A percentile compares a stretch with the other conserved stretches of the same genome.
Conservation (phyloP, 2,329 filamentous ascomycete genomes). For the Cladosporium sp. region DNA sequence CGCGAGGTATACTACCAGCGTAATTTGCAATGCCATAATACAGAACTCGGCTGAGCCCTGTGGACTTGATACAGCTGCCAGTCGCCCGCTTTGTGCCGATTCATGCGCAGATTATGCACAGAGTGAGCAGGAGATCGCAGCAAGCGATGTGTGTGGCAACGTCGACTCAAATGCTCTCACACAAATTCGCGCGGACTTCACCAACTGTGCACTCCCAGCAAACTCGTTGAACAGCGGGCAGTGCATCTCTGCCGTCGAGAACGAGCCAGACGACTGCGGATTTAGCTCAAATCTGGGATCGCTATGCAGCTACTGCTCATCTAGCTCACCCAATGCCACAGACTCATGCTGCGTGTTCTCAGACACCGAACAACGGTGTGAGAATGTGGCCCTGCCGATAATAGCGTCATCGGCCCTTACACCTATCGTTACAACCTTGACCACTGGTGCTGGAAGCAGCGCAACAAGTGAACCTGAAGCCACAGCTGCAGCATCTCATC, state of each 20-base stretch:
- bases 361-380: conserved; percentile 68
- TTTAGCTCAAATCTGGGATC: conserved; percentile 68
- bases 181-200: conserved; percentile 88
- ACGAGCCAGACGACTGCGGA: conserved; percentile 85
- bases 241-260: conserved; percentile 72
- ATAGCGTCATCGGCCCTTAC: conserved; percentile 56
- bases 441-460: conserved; percentile 34
- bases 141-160: conserved; percentile 70
- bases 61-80: conserved; percentile 57
- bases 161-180: conserved; percentile 62
- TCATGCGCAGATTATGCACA: conserved; percentile 83
- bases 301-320: conserved; percentile 80
- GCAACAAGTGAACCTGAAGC: conserved; percentile 23
- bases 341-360: conserved; percentile 92
- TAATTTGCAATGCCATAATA: conserved; percentile 89
- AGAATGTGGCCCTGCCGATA: conserved; percentile 68
- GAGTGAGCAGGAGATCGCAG: conserved; percentile 80
- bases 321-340: conserved; percentile 82
- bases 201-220: conserved; percentile 79
- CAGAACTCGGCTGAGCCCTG: conserved; percentile 79
- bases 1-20: conserved; percentile 85
- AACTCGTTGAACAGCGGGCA: conserved; percentile 63
- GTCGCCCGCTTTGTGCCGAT: conserved; percentile 79
- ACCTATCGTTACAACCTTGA: conserved; percentile 58
- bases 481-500: conserved; percentile 31